Conservation (phyloP, 805 yeast genomes). For the Scheffersomyces amazonensis region DNA sequence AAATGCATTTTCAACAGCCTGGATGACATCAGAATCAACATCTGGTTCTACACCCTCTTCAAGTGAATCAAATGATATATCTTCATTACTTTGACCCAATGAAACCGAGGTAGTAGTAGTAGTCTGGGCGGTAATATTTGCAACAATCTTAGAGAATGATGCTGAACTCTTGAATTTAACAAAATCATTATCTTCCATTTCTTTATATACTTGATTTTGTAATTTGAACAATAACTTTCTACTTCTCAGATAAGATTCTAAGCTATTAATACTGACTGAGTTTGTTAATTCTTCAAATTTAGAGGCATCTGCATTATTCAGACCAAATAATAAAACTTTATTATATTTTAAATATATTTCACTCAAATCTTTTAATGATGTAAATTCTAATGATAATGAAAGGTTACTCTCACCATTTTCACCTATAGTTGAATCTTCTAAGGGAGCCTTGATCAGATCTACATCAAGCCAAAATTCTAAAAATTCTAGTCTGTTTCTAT, state of each 20-base stretch:
- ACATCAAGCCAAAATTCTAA: constrained; percentile 68
- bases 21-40: constrained; percentile 38
- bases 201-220: constrained; percentile 51
- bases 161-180: constrained; percentile 60
- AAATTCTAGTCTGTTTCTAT: constrained; percentile 17
- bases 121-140: neutral
- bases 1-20: constrained; percentile 68
- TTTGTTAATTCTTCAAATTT: neutral
- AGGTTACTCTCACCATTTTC: constrained; percentile 24
- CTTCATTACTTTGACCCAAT: neutral
- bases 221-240: constrained; percentile 56
- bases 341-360: constrained; percentile 38
- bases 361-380: constrained; percentile 52
- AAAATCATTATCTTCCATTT: constrained; percentile 52
- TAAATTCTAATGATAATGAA: constrained; percentile 37
- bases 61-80: neutral
- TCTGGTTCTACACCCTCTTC: constrained; percentile 13
- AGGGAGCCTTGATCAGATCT: constrained; percentile 68
- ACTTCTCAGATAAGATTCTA: constrained; percentile 45
- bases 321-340: neutral
- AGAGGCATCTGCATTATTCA: neutral
- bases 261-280: neutral
- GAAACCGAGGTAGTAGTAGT: constrained; percentile 10
- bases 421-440: constrained; percentile 46
- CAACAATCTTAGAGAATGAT: constrained; percentile 27